phyloP scores from a whole-genome alignment of 495 filamentous ascomycete genomes.

The Talaromyces thailandensis region DNA sequence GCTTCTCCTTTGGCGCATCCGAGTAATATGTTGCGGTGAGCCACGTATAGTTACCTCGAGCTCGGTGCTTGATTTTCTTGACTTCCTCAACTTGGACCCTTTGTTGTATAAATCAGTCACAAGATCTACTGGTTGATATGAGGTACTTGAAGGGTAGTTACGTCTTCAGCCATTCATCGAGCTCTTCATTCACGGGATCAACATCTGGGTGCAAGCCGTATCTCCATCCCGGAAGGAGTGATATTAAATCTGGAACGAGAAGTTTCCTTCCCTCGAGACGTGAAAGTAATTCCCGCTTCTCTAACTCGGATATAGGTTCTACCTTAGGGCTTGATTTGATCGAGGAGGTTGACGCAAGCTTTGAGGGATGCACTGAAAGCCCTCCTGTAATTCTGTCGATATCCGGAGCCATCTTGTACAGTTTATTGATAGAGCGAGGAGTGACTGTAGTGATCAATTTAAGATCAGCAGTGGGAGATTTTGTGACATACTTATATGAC shows the following conservation, averaged over 20 bases:
- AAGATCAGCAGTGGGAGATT: too few species aligned
- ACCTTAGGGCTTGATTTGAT: not conserved
- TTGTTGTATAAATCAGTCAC: not conserved
- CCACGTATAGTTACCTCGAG: conserved; percentile 1
- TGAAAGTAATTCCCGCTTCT: not conserved
- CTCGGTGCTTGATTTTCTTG: not conserved
- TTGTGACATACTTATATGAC: too few species aligned
- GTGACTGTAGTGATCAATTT: too few species aligned
- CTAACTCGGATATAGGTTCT: not conserved
- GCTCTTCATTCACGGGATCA: not conserved
- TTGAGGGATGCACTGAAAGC: not conserved
- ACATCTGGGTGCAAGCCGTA: not conserved
- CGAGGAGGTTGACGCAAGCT: not conserved
- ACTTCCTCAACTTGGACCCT: not conserved
- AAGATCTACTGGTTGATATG: not conserved
- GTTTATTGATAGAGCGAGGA: not conserved
- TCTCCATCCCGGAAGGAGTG: not conserved
- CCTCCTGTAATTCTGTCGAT: not conserved
- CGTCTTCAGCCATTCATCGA: not conserved
- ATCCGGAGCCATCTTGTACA: not conserved
- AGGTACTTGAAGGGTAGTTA: not conserved
- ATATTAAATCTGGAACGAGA: not conserved
- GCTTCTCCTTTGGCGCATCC: not conserved
- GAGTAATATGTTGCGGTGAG: not conserved
- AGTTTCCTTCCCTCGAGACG: not conserved